phyloP scores from a whole-genome alignment of 192 early-diverging fungal genomes.

The Cetraspora pellucida region DNA sequence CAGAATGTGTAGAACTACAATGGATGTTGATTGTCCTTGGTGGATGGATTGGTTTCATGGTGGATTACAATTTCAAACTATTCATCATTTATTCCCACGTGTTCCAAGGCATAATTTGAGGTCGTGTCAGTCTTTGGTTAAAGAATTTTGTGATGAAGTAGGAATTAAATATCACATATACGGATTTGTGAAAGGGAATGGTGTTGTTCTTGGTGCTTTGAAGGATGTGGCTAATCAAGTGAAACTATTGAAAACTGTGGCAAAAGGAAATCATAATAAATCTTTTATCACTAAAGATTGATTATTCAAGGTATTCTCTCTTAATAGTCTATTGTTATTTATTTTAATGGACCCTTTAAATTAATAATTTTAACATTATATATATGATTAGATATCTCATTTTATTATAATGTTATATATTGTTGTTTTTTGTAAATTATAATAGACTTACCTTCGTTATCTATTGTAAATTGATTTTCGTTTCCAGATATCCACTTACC shows the following conservation, averaged over 20 bases:
- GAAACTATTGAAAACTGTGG: constrained; percentile 52
- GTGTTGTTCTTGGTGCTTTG: constrained; percentile 70
- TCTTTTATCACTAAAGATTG: constrained; percentile 23
- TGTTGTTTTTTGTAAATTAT: too few relatives aligned
- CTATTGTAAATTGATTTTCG: too few relatives aligned
- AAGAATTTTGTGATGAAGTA: constrained; percentile 72
- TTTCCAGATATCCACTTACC: too few relatives aligned
- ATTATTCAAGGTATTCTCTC: too few relatives aligned
- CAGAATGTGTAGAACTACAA: constrained; percentile 87
- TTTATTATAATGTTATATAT: too few relatives aligned
- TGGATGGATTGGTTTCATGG: constrained; percentile 99
- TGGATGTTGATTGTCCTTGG: constrained; percentile 93
- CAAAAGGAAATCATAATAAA: constrained; percentile 43
- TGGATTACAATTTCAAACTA: constrained; percentile 94
- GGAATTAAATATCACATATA: constrained; percentile 79
- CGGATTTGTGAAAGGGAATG: constrained; percentile 82
- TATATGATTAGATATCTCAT: too few relatives aligned
- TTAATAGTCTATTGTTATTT: too few relatives aligned
- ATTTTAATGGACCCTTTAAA: too few relatives aligned
- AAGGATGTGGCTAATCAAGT: constrained; percentile 81
- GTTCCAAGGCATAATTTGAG: constrained; percentile 89
- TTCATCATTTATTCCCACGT: constrained; percentile 94
- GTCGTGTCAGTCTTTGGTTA: constrained; percentile 68
- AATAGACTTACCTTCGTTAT: too few relatives aligned
- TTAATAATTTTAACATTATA: too few relatives aligned